Base-by-base conservation (phyloP, 2,329 filamentous ascomycete genomes). In the Thermochaetoides dissita region DNA sequence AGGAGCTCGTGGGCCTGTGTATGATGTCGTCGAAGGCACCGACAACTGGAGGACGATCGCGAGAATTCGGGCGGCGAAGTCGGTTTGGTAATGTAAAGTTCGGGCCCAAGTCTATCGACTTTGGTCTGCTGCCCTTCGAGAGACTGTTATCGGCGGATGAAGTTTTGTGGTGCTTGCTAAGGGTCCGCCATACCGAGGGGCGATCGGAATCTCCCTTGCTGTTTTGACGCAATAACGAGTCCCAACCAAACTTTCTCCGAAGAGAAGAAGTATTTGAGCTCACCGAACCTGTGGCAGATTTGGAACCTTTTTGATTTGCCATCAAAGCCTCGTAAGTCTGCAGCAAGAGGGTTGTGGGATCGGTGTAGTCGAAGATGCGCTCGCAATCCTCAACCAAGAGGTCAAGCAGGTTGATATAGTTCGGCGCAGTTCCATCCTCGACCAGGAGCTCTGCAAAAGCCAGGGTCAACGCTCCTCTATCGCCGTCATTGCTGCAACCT, bases 381-480 rank as follows among this genome's bases (percentile, higher is more conserved):
- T 94, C 85, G 48, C 84, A 86, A 55, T 94, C 88, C 49, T 94
- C 84, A 0, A 95, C 86, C 17, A 95, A 72, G 12, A 85, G 78
- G 61, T 95, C 88, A 37, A 95, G 68, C 10, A 95, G 66, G 42
- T 89, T 91, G 51, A 95, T 88, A 57, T 89, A 91, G 48, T 87
- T 75, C 45, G 84, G 79, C 2, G 87, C 78, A 46, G 80, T 77
- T 6, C 80, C 82, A 44, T 87, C 81, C 5, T 79, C 74, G 2
- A 91, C 82, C 6, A 96, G 66, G 39, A 95, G 69, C 57, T 95
- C 87, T 0, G 87, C 81, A 64, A 96, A 95, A 1, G 86, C 84
- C 36, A 85, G 76, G 0, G 87, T 95, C 52, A 96, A 63, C 17
- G 85, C 84, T 38, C 89, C 89, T 38, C 88, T 75, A 57, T 95